Conservation (phyloP, 1,284 basidiomycete species). For the Marasmius sp. region DNA sequence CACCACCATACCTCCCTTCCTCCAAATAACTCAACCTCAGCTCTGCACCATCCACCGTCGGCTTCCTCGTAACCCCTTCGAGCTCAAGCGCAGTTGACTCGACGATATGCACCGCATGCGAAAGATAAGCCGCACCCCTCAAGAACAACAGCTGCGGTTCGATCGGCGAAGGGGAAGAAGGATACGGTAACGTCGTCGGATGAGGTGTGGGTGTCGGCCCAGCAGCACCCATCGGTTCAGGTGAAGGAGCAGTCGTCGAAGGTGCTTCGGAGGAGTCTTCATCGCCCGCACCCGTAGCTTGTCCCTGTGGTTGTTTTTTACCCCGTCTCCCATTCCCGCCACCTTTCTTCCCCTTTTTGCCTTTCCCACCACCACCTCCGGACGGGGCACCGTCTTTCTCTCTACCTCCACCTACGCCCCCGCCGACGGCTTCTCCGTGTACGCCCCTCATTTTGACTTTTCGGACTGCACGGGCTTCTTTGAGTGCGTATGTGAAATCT, state of each 20-base stretch:
- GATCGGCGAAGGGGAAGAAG: conserved; percentile 64
- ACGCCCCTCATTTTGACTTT: conserved; percentile 44
- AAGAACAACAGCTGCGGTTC: conserved; percentile 81
- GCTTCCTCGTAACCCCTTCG: conserved; percentile 61
- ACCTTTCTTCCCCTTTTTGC: conserved; percentile 41
- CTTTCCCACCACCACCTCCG: conserved; percentile 3
- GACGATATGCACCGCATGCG: conserved; percentile 71
- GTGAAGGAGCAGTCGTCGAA: neutral
- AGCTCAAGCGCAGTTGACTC: conserved; percentile 67
- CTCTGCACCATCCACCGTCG: conserved; percentile 64
- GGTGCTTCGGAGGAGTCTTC: conserved; percentile 1
- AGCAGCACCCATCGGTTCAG: neutral
- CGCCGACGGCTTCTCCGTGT: neutral
- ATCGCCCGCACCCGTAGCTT: conserved; percentile 51
- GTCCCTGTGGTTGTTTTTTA: conserved; percentile 29
- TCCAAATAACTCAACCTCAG: conserved; percentile 70
- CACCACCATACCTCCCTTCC: conserved; percentile 70
- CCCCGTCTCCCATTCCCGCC: conserved; percentile 37
- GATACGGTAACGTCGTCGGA: conserved; percentile 66
- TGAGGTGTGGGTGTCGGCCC: conserved; percentile 49
- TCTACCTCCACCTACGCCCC: neutral
- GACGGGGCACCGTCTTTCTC: neutral
- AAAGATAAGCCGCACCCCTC: conserved; percentile 75
- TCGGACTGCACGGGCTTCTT: conserved; percentile 68
- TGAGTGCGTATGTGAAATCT: conserved; percentile 77